Conservation (phyloP, 495 filamentous ascomycete genomes). For the Penicillium parvum region DNA sequence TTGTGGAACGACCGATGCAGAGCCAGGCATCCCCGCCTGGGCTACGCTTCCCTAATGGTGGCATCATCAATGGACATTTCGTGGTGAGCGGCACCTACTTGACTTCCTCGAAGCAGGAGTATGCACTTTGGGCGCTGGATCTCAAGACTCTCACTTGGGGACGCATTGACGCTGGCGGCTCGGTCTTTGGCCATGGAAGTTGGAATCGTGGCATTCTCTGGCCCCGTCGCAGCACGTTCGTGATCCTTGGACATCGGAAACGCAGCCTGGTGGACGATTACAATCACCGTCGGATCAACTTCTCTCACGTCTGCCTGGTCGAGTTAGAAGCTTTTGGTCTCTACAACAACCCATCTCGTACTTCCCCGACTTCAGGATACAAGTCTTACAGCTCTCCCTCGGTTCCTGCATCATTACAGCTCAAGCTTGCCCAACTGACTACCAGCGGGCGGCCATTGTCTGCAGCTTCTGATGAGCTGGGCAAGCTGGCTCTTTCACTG, state of each 20-base stretch:
- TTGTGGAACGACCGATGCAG: conserved; percentile 85
- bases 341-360: conserved; percentile 84
- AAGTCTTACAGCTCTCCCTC: conserved; percentile 72
- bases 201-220: conserved; percentile 95
- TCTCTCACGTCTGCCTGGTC: conserved; percentile 91
- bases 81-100: conserved; percentile 96
- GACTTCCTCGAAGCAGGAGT: conserved; percentile 96
- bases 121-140: conserved; percentile 94
- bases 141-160: conserved; percentile 84
- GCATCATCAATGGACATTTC: conserved; percentile 89
- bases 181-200: conserved; percentile 88
- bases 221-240: conserved; percentile 88
- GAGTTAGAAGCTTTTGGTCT: conserved; percentile 95
- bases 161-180: conserved; percentile 92
- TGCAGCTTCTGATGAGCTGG: conserved; percentile 74
- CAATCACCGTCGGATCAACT: conserved; percentile 96
- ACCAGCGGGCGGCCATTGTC: conserved; percentile 66
- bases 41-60: conserved; percentile 90
- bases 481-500: conserved; percentile 70
- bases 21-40: conserved; percentile 84
- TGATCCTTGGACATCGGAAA: conserved; percentile 89
- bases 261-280: conserved; percentile 96
- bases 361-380: conserved; percentile 72
- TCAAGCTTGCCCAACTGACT: conserved; percentile 56
- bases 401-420: conserved; percentile 51